Evolutionary conservation across 2,329 filamentous ascomycete species (phyloP).

Genomic region (Exophiala calicioides): DNA sequence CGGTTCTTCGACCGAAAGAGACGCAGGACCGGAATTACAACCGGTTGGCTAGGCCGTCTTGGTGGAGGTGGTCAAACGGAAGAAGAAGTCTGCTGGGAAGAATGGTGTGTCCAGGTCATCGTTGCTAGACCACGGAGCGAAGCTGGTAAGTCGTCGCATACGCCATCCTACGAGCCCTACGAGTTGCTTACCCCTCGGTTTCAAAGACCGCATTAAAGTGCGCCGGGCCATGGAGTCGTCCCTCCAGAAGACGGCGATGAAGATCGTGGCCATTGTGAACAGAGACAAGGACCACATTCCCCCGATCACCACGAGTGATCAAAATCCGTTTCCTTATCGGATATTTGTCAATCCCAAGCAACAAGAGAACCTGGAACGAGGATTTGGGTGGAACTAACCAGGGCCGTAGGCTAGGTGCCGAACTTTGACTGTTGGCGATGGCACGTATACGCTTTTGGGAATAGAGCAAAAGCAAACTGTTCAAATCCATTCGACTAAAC

Average conservation of each 20-base stretch:
- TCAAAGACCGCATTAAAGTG: conserved; percentile 82
- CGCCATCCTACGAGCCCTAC: neutral
- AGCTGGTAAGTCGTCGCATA: conserved; percentile 62
- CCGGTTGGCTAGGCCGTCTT: conserved; percentile 45
- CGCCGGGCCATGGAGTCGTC: conserved; percentile 88
- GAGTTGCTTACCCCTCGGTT: conserved; percentile 6
- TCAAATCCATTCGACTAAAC: neutral
- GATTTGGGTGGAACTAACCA: conserved; percentile 68
- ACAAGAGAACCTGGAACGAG: conserved; percentile 72
- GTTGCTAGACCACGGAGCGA: conserved; percentile 87
- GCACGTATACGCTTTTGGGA: neutral
- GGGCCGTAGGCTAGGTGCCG: no score
- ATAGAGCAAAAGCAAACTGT: conserved; percentile 10
- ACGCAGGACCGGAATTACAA: conserved; percentile 73
- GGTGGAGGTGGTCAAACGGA: conserved; percentile 60
- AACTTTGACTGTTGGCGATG: neutral
- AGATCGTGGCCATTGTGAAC: conserved; percentile 86
- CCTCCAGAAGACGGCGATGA: conserved; percentile 81
- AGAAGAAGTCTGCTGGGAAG: conserved; percentile 96
- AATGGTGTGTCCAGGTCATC: conserved; percentile 92
- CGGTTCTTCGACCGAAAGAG: conserved; percentile 95
- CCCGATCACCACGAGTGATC: conserved; percentile 86
- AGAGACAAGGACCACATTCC: conserved; percentile 93
- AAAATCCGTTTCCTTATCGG: conserved; percentile 93
- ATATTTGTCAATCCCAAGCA: conserved; percentile 84